Evolutionary conservation across 768 basidiomycete genomes (phyloP), one percentile per base, ranked within the genome.

Genomic region (Gymnopilus dilepis): DNA sequence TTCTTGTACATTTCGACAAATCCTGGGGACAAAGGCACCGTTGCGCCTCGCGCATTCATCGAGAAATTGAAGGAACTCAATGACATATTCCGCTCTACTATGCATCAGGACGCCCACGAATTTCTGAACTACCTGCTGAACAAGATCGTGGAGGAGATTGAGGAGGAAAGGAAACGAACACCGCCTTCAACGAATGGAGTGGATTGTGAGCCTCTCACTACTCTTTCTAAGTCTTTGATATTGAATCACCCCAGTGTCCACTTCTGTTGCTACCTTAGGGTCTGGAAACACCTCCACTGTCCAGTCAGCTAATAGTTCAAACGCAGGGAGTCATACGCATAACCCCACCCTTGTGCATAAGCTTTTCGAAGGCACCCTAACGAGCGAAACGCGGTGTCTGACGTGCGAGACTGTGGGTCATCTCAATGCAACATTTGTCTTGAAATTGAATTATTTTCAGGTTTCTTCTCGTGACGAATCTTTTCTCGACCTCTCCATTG

Each of bases 81-180:
- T 74, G 94, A 95, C 69, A 81, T 90, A 47, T 99, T 98, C 71
- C 84, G 94, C 50, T 89, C 89, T 37, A 90, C 92, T 15, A 91
- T 92, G 85, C 97, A 99, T 73, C 97, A 99, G 73, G 97, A 99
- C 73, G 97, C 97, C 2, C 97, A 99, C 76, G 97, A 99, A 76
- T 99, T 99, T 74, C 81, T 98, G 41, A 97, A 96, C 73, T 98
- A 91, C 76, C 78, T 98, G 26, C 78, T 99, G 57, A 99, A 99
- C 75, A 88, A 83, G 73, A 89, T 99, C 51, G 90, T 95, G 34
- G 97, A 99, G 74, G 95, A 98, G 72, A 85, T 97, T 65, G 92
- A 95, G 70, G 84, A 86, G 62, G 89, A 90, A 60, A 82, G 75
- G 69, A 87, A 80, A 68, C 78, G 72, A 43, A 66, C 68, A n/a